Base-by-base conservation (phyloP, 352 stramenopile genomes). In the Globisporangium recalcitrans region DNA sequence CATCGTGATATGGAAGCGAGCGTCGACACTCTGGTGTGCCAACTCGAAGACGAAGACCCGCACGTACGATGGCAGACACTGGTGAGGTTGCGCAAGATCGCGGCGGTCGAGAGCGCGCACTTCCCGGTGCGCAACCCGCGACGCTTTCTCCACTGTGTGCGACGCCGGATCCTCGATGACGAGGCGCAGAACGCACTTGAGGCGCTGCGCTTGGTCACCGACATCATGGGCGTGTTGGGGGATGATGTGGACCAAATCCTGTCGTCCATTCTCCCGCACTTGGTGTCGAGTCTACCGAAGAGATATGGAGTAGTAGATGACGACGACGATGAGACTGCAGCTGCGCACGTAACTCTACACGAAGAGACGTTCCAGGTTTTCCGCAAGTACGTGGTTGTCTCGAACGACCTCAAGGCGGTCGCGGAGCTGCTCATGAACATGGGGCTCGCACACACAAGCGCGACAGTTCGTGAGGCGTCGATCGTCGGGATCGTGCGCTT, bases 11-110 rank as follows among this genome's bases (percentile, higher is more conserved):
- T 84, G 72, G 76, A 82, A 49, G 67, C 60, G 22, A 86, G 68
- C 34, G 83, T 90, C 36, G 81, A 91, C 57, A 88, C 81, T 29
- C 70, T 93, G 16, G 81, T 91, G 51, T 87, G 88, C 62, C 81
- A 91, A 68, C 63, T 93, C n/a, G 83, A 91, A 69, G 81, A 91
- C 62, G 79, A 90, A 22, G 78, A 91, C 57, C 61, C 68, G 10
- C 60, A 31, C 1, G 76, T 93, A 52, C 75, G 78, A 21, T 74
- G 69, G 55, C 66, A 74, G 24, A 86, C 81, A 16, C 60, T 91
- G 24, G 72, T 85, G 49, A 84, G 85, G 31, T 73, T 93, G 47
- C 78, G 83, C 54, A 84, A 79, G 57, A 75, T 89, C 44, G 81
- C 81, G 6, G 77, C 78, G 9, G 80, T 89, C 29, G 77, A 89